Percentiles rank a stretch among this genome's conserved stretches.
Evolutionary conservation across 2,329 filamentous ascomycete species (phyloP).

Genomic region (Aspergillus hortae): DNA sequence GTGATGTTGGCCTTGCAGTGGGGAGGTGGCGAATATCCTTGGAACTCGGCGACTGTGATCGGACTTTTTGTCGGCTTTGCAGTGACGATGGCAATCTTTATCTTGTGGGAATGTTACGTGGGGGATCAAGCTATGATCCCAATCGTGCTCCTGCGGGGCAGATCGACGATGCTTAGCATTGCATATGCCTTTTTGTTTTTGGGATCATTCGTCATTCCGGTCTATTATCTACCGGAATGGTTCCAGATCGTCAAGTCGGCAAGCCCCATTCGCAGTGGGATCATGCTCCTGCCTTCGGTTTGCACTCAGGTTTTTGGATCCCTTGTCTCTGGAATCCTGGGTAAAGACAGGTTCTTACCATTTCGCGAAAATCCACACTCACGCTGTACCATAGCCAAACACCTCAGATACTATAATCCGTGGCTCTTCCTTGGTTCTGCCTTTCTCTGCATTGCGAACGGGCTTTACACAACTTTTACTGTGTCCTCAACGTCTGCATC

Average conservation of each 20-base stretch:
- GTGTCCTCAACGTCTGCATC: not conserved
- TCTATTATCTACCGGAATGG: slow-evolving; percentile 18
- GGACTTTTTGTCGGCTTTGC: slow-evolving; percentile 18
- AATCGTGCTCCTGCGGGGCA: not conserved
- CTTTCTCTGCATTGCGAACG: slow-evolving; percentile 5
- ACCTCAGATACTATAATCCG: slow-evolving; percentile 7
- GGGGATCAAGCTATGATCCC: slow-evolving; percentile 5
- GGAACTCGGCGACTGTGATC: slow-evolving; percentile 21
- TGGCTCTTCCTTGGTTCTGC: slow-evolving; percentile 8
- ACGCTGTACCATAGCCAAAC: slow-evolving; percentile 3
- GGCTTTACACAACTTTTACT: slow-evolving; percentile 8
- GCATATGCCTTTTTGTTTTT: slow-evolving; percentile 4
- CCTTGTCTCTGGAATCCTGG: slow-evolving; percentile 7
- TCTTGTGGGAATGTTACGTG: slow-evolving; percentile 2
- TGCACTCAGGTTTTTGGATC: slow-evolving; percentile 7
- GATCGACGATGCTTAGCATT: slow-evolving; percentile 2
- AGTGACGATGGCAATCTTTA: not conserved
- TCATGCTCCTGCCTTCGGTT: slow-evolving; percentile 13
- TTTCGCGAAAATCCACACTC: slow-evolving; percentile 1
- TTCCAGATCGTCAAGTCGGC: slow-evolving; percentile 13
- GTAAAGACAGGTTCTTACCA: not conserved
- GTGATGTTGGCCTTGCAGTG: slow-evolving; percentile 23
- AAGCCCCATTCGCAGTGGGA: slow-evolving; percentile 10
- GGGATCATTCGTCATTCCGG: slow-evolving; percentile 8
- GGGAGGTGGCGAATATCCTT: slow-evolving; percentile 19